Evolutionary conservation across 495 filamentous ascomycete genomes (phyloP).

Genomic region (Xylaria palmicola): DNA sequence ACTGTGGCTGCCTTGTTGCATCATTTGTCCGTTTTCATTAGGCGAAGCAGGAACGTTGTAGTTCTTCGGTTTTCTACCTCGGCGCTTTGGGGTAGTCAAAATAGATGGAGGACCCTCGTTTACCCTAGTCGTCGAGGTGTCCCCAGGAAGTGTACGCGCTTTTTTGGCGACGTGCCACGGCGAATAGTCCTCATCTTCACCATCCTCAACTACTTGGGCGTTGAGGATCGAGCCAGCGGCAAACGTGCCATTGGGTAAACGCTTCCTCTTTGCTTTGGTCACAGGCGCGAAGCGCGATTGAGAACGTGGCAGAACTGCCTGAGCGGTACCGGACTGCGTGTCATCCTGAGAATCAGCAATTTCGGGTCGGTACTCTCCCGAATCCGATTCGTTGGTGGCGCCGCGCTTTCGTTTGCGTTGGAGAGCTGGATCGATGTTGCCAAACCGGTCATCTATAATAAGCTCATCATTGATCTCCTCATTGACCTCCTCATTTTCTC

Average conservation of each 20-base stretch:
- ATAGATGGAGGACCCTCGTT: slow-evolving; percentile 9
- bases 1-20: slow-evolving; percentile 14
- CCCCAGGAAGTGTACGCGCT: slow-evolving; percentile 18
- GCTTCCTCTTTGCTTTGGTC: slow-evolving; percentile 19
- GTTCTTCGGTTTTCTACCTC: slow-evolving; percentile 29
- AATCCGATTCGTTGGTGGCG: slow-evolving; percentile 16
- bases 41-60: slow-evolving; percentile 9
- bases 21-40: slow-evolving; percentile 5
- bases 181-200: slow-evolving; percentile 3
- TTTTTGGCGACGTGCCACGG: neutral
- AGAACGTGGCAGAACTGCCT: slow-evolving; percentile 9
- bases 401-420: slow-evolving; percentile 26
- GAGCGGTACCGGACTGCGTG: slow-evolving; percentile 16
- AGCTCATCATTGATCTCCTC: slow-evolving; percentile 21
- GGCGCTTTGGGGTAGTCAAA: slow-evolving; percentile 18
- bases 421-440: slow-evolving; percentile 15
- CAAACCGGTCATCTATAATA: slow-evolving; percentile 23
- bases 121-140: slow-evolving; percentile 12
- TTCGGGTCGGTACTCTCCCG: slow-evolving; percentile 25
- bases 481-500: slow-evolving; percentile 23
- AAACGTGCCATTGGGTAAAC: slow-evolving; percentile 17
- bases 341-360: slow-evolving; percentile 24
- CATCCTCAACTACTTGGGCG: neutral
- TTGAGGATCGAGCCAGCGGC: neutral
- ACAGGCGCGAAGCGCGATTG: slow-evolving; percentile 14